phyloP scores from a whole-genome alignment of 352 stramenopile genomes.

The Bremia lactucae region DNA sequence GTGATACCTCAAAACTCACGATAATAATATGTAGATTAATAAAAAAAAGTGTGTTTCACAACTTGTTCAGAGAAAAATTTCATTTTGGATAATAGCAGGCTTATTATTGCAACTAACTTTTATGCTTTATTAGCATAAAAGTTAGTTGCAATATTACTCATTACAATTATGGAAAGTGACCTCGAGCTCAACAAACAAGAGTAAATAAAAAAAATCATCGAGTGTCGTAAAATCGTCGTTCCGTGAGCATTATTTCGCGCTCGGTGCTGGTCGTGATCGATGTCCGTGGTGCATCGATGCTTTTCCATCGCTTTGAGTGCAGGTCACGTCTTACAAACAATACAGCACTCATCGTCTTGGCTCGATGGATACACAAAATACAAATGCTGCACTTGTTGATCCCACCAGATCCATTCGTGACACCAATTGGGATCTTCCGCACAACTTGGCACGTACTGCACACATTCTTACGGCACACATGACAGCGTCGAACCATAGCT shows the following conservation, averaged over 20 bases:
- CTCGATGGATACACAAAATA: slow-evolving; percentile 26
- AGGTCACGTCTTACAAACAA: slow-evolving; percentile 18
- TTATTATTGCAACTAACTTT: no score
- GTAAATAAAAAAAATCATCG: no score
- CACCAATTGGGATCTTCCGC: slow-evolving; percentile 18
- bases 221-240: slow-evolving; percentile 14
- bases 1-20: no score
- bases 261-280: slow-evolving; percentile 20
- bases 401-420: slow-evolving; percentile 14
- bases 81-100: no score
- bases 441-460: slow-evolving; percentile 26
- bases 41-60: no score
- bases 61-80: no score
- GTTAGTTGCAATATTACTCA: no score
- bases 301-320: slow-evolving; percentile 15
- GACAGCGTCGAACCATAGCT: slow-evolving; percentile 16
- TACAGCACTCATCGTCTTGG: slow-evolving; percentile 13
- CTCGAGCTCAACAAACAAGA: no score
- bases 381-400: slow-evolving; percentile 25
- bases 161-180: no score
- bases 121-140: no score
- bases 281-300: slow-evolving; percentile 2
- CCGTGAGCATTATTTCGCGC: slow-evolving; percentile 2
- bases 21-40: no score
- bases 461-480: slow-evolving; percentile 20